phyloP scores from a whole-genome alignment of 2,329 filamentous ascomycete species.

The Emericellopsis atlantica region DNA sequence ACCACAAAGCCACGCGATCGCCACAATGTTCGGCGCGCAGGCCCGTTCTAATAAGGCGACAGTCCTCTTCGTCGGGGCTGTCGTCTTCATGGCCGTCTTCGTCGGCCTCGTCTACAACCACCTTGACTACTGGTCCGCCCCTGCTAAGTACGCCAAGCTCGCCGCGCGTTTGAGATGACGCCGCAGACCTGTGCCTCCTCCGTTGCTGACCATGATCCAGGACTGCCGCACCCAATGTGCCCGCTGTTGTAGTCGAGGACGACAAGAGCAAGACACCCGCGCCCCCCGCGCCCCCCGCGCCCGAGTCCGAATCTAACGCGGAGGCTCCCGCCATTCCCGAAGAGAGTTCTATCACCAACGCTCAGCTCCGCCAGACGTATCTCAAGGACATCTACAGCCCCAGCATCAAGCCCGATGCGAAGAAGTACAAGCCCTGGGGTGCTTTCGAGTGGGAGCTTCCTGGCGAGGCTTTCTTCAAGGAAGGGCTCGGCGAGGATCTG shows the following conservation, averaged over 20 bases:
- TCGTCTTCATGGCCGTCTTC: conserved; percentile 18
- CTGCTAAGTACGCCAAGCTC: too few species aligned
- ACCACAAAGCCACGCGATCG: background rate
- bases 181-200: too few species aligned
- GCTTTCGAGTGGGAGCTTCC: conserved; percentile 18
- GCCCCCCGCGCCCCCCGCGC: background rate
- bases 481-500: conserved; percentile 21
- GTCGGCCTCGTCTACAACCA: conserved; percentile 18
- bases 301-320: conserved; percentile 2
- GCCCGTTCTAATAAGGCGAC: conserved; percentile 10
- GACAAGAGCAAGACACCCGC: background rate
- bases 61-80: conserved; percentile 13
- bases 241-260: too few species aligned
- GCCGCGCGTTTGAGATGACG: too few species aligned
- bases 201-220: too few species aligned
- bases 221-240: too few species aligned
- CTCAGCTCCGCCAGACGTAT: conserved; percentile 16
- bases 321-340: background rate
- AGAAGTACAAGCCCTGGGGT: conserved; percentile 15
- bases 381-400: conserved; percentile 18
- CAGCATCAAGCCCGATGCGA: conserved; percentile 11
- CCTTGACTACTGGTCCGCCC: conserved; percentile 12
- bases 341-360: conserved; percentile 5
- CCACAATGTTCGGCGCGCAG: background rate
- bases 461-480: conserved; percentile 14